Conservation (phyloP, 768 basidiomycete species). For the Amanita exitialis region DNA sequence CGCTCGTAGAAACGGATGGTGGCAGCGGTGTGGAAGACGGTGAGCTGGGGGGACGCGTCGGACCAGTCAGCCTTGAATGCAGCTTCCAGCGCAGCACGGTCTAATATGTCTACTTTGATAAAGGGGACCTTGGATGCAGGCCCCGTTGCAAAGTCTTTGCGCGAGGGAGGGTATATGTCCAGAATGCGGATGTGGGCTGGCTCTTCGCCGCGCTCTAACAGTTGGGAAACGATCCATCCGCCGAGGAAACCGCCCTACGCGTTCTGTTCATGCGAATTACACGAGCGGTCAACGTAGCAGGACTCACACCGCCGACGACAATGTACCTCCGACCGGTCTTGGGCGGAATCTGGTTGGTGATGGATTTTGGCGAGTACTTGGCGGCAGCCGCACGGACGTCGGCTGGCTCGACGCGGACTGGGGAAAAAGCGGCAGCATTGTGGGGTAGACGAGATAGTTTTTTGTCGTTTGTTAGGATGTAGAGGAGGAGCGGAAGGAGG, state of each 20-base stretch:
- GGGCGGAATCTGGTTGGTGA: conserved; percentile 43
- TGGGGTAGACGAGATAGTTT: conserved; percentile 41
- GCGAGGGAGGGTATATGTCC: conserved; percentile 54
- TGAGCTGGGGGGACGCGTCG: conserved; percentile 29
- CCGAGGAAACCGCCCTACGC: conserved; percentile 63
- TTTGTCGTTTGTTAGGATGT: conserved; percentile 37
- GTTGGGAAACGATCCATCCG: conserved; percentile 65
- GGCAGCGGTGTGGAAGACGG: conserved; percentile 71
- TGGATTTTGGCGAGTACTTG: conserved; percentile 20
- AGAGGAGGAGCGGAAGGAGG: conserved; percentile 15
- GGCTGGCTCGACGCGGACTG: conserved; percentile 36
- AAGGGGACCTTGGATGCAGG: conserved; percentile 44
- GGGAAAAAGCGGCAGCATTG: conserved; percentile 37
- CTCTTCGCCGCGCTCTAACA: conserved; percentile 64
- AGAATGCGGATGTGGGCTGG: conserved; percentile 53
- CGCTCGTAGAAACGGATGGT: conserved; percentile 75
- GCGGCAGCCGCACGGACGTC: conserved; percentile 28
- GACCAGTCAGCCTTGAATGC: conserved; percentile 66
- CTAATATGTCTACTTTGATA: conserved; percentile 47
- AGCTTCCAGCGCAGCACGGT: conserved; percentile 38
- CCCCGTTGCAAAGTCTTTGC: conserved; percentile 45
- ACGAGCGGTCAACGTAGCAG: not conserved
- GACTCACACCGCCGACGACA: conserved; percentile 62
- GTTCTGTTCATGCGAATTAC: not conserved
- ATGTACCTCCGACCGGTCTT: conserved; percentile 71